Conservation (phyloP, 2,329 filamentous ascomycete genomes). For the Pyrenophora seminiperda region DNA sequence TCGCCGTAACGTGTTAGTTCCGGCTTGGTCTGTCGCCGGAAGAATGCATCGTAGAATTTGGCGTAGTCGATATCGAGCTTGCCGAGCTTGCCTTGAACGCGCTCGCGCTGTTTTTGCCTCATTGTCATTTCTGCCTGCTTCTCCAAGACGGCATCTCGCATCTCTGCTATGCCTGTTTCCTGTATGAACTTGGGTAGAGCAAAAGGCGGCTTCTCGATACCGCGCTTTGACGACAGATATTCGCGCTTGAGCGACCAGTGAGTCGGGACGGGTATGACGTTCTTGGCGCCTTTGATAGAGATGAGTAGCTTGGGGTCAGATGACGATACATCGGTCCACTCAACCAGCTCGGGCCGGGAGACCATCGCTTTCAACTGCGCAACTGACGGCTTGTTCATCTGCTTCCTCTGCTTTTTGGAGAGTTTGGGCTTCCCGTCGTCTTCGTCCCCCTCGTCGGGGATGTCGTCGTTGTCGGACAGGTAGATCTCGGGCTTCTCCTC, state of each 20-base stretch:
- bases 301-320: conserved; percentile 87
- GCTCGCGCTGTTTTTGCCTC: conserved; percentile 94
- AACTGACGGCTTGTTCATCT: conserved; percentile 88
- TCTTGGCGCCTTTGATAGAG: conserved; percentile 92
- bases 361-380: conserved; percentile 94
- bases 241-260: conserved; percentile 98
- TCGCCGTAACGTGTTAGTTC: conserved; percentile 93
- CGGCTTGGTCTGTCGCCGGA: conserved; percentile 95
- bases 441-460: conserved; percentile 84
- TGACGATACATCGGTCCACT: conserved; percentile 95
- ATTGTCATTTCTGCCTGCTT: conserved; percentile 91
- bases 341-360: conserved; percentile 87
- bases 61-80: conserved; percentile 98
- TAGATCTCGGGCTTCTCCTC: conserved; percentile 82
- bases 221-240: conserved; percentile 94
- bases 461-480: conserved; percentile 81
- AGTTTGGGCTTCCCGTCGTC: conserved; percentile 71
- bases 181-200: conserved; percentile 94
- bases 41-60: conserved; percentile 97
- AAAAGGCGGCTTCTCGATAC: conserved; percentile 94
- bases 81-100: conserved; percentile 94
- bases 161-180: conserved; percentile 96
- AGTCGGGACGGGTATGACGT: conserved; percentile 89
- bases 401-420: conserved; percentile 94
- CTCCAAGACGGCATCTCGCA: conserved; percentile 94